Conservation (phyloP, 2,329 filamentous ascomycete species). For the Paecilomyces variotii region DNA sequence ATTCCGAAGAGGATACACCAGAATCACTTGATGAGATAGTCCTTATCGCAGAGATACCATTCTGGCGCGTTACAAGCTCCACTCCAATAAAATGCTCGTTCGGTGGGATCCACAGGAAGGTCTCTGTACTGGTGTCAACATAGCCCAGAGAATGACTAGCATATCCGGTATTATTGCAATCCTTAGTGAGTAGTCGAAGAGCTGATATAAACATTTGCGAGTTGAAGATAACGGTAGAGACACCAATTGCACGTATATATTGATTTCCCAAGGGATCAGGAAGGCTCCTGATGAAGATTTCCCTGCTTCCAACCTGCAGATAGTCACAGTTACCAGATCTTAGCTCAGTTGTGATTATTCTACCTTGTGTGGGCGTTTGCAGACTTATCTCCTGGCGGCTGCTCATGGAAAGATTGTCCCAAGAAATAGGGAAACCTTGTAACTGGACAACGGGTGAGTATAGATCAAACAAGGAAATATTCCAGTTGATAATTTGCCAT, state of each 20-base stretch:
- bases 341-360: background rate
- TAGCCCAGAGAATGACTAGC: background rate
- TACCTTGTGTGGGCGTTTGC: background rate
- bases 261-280: background rate
- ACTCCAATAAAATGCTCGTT: background rate
- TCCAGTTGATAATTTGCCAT: background rate
- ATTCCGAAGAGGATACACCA: background rate
- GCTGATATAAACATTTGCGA: background rate
- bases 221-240: conserved; percentile 1
- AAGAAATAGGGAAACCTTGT: background rate
- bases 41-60: background rate
- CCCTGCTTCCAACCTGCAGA: background rate
- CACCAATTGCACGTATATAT: background rate
- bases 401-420: background rate
- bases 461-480: background rate
- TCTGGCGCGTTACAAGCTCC: background rate
- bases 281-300: background rate
- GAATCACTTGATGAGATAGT: background rate
- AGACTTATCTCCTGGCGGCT: background rate
- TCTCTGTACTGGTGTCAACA: background rate
- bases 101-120: background rate
- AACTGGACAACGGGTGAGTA: background rate
- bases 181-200: background rate
- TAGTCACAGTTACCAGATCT: background rate
- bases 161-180: background rate